phyloP scores from a whole-genome alignment of 768 basidiomycete species.

The Peribolospora baueri region DNA sequence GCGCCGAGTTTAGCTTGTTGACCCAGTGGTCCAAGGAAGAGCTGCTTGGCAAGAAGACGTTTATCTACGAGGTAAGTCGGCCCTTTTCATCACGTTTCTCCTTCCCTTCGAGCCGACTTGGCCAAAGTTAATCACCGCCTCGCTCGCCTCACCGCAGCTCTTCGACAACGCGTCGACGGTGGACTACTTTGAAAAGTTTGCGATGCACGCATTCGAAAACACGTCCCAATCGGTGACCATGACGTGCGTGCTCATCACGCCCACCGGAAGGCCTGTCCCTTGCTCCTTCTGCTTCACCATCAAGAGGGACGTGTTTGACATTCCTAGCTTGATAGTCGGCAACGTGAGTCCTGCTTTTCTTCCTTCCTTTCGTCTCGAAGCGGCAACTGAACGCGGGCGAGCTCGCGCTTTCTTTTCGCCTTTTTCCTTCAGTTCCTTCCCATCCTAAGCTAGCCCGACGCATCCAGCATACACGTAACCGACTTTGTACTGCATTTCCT shows the following conservation, averaged over 20 bases:
- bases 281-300: conserved; percentile 93
- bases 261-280: conserved; percentile 56
- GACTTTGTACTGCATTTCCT: no score
- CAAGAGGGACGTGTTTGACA: conserved; percentile 52
- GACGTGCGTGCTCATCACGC: conserved; percentile 69
- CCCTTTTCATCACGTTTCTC: conserved; percentile 2
- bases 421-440: no score
- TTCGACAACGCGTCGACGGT: conserved; percentile 91
- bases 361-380: no score
- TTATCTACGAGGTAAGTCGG: conserved; percentile 25
- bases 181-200: conserved; percentile 91
- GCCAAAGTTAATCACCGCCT: neutral
- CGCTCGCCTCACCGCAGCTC: conserved; percentile 26
- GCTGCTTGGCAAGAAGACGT: conserved; percentile 35
- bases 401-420: no score
- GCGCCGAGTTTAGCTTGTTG: conserved; percentile 83
- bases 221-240: conserved; percentile 86
- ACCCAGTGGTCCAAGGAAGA: conserved; percentile 77
- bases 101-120: neutral
- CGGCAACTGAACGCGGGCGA: no score
- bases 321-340: no score
- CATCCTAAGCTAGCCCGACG: no score
- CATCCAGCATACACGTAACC: no score
- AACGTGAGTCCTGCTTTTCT: no score
- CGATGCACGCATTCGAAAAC: conserved; percentile 89